Evolutionary conservation across 306 rosid genomes (phyloP).

Genomic region (Prinsepia uniflora): DNA sequence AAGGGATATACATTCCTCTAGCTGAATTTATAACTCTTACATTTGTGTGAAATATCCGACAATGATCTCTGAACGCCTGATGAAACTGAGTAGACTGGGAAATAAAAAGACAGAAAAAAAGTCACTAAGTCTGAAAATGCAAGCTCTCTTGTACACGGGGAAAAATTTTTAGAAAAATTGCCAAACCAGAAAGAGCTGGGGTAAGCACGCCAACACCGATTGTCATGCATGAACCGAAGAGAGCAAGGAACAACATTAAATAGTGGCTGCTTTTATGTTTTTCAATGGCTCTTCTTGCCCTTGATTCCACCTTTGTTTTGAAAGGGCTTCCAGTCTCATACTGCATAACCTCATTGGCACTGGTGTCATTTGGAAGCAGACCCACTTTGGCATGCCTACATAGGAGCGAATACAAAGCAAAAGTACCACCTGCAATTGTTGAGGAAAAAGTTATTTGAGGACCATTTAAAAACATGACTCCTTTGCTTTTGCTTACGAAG

Average conservation of each 20-base stretch:
- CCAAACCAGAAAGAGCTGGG: constrained; percentile 74
- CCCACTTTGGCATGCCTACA: constrained; percentile 84
- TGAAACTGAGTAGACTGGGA: constrained; percentile 64
- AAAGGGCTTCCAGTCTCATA: constrained; percentile 33
- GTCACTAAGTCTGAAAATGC: constrained; percentile 5
- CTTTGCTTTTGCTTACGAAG: neutral
- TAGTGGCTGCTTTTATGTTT: constrained; percentile 56
- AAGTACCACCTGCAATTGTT: constrained; percentile 54
- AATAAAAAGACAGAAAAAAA: constrained; percentile 17
- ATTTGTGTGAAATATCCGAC: constrained; percentile 30
- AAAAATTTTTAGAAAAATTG: neutral
- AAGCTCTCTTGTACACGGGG: neutral
- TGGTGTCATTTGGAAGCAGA: constrained; percentile 62
- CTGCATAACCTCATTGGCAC: constrained; percentile 37
- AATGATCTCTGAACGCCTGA: constrained; percentile 61
- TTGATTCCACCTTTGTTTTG: constrained; percentile 47
- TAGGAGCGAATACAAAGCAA: constrained; percentile 75
- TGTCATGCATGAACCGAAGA: constrained; percentile 75
- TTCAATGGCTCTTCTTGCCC: constrained; percentile 61
- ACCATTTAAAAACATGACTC: too few species aligned
- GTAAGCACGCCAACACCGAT: constrained; percentile 72
- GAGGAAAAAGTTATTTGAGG: too few species aligned
- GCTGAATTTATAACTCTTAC: constrained; percentile 37
- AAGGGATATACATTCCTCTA: neutral
- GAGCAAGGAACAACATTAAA: constrained; percentile 60